Evolutionary conservation across 1,284 basidiomycete species (phyloP).

Genomic region (Stygiomarasmius scandens): DNA sequence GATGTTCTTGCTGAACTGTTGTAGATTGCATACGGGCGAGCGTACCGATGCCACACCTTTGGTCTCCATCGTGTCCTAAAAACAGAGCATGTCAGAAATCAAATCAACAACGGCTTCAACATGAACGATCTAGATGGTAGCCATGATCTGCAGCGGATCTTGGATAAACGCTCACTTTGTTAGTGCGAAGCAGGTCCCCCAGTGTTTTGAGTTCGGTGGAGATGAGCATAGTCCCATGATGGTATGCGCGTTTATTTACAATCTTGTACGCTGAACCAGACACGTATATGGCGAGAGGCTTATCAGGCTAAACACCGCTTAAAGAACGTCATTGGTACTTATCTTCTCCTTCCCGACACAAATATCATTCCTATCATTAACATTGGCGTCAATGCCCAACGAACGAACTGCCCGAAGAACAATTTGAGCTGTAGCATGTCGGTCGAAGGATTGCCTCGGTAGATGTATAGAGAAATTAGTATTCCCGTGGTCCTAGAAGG

Average conservation of each 20-base stretch:
- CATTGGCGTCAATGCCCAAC: slow-evolving; percentile 71
- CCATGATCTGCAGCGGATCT: too few relatives aligned
- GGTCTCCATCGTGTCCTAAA: slow-evolving; percentile 75
- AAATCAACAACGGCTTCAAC: background rate
- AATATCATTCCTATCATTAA: slow-evolving; percentile 93
- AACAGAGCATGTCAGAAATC: background rate
- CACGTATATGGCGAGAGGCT: slow-evolving; percentile 57
- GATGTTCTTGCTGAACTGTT: slow-evolving; percentile 52
- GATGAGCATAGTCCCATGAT: slow-evolving; percentile 99
- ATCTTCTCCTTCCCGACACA: slow-evolving; percentile 87
- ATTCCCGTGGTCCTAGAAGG: slow-evolving; percentile 87
- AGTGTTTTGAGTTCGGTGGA: slow-evolving; percentile 75
- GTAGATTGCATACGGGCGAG: slow-evolving; percentile 89
- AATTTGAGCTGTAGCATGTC: slow-evolving; percentile 78
- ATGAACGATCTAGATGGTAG: background rate
- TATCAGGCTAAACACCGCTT: background rate
- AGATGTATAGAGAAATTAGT: slow-evolving; percentile 97
- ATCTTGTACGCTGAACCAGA: slow-evolving; percentile 99
- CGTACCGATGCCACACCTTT: slow-evolving; percentile 91
- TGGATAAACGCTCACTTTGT: slow-evolving; percentile 61
- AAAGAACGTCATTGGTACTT: slow-evolving; percentile 39
- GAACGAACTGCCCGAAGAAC: slow-evolving; percentile 80
- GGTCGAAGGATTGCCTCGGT: slow-evolving; percentile 80
- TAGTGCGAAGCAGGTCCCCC: slow-evolving; percentile 70
- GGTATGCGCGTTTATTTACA: slow-evolving; percentile 88